Evolutionary conservation across 768 basidiomycete species (phyloP).

Genomic region (Lactifluus volemus): DNA sequence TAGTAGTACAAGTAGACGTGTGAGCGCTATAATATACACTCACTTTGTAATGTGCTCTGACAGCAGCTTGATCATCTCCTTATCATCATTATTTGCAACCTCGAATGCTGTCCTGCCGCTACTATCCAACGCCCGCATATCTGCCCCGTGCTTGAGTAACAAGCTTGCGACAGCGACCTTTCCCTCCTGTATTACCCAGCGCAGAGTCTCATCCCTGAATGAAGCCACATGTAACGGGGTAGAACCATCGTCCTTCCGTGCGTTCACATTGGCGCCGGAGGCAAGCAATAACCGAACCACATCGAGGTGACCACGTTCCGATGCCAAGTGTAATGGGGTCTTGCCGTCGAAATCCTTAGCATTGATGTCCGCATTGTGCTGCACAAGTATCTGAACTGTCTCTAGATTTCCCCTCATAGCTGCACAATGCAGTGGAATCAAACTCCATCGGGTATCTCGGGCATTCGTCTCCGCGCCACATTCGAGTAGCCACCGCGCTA

Average conservation of each 20-base stretch:
- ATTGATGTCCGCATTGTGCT: neutral
- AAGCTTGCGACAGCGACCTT: neutral
- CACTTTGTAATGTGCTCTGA: neutral
- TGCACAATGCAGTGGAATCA: neutral
- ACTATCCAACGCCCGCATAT: neutral
- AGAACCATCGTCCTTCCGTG: neutral
- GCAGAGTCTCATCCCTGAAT: too few relatives aligned
- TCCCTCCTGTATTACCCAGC: neutral
- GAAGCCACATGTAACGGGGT: neutral
- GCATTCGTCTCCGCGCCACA: too few relatives aligned
- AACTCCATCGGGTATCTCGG: neutral
- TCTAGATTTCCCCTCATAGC: neutral
- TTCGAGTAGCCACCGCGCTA: neutral
- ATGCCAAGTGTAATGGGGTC: neutral
- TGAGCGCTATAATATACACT: too few relatives aligned
- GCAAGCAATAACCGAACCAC: neutral
- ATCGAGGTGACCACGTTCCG: neutral
- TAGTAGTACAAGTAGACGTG: slow-evolving; percentile 22
- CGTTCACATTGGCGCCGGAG: neutral
- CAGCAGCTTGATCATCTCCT: neutral
- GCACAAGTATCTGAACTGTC: neutral
- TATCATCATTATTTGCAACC: neutral
- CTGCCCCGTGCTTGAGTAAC: neutral
- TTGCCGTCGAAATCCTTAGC: slow-evolving; percentile 23
- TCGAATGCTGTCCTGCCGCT: neutral